Conservation (phyloP, 768 basidiomycete genomes). For the Asterophora parasitica region DNA sequence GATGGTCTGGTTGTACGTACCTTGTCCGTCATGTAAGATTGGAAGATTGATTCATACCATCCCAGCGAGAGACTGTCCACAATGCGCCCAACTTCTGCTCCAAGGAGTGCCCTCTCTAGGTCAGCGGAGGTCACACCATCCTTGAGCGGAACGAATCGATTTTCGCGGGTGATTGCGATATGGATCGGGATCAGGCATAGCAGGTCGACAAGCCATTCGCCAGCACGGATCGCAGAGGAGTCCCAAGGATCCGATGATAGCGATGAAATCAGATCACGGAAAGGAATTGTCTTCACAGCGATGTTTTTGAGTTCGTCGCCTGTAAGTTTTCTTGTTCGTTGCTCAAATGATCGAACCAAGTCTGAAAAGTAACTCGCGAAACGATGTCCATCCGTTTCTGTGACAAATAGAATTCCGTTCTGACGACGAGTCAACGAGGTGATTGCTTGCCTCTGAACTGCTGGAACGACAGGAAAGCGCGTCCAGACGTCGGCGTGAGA, state of each 20-base stretch:
- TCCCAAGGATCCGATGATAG: slow-evolving; percentile 19
- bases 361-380: slow-evolving; percentile 41
- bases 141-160: slow-evolving; percentile 56
- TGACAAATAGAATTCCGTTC: slow-evolving; percentile 40
- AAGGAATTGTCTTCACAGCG: slow-evolving; percentile 27
- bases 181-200: slow-evolving; percentile 64
- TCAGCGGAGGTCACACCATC: slow-evolving; percentile 46
- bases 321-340: slow-evolving; percentile 46
- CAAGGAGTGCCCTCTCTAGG: slow-evolving; percentile 48
- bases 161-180: slow-evolving; percentile 54
- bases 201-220: slow-evolving; percentile 61
- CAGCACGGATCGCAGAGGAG: slow-evolving; percentile 37
- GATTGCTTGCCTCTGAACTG: slow-evolving; percentile 42
- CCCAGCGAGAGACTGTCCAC: slow-evolving; percentile 53
- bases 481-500: slow-evolving; percentile 57
- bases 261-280: slow-evolving; percentile 21
- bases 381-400: slow-evolving; percentile 28
- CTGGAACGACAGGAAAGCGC: slow-evolving; percentile 53
- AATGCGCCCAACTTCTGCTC: slow-evolving; percentile 54
- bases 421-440: slow-evolving; percentile 26
- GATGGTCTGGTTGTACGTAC: slow-evolving; percentile 19
- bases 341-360: slow-evolving; percentile 43
- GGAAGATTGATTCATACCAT: slow-evolving; percentile 63
- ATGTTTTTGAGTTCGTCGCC: slow-evolving; percentile 38
- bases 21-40: slow-evolving; percentile 57